These are phyloP conservation scores for Hypoxylon sp. DNA, from an alignment of 2,329 filamentous ascomycete genomes.

Conservation along the genomic window DNA sequence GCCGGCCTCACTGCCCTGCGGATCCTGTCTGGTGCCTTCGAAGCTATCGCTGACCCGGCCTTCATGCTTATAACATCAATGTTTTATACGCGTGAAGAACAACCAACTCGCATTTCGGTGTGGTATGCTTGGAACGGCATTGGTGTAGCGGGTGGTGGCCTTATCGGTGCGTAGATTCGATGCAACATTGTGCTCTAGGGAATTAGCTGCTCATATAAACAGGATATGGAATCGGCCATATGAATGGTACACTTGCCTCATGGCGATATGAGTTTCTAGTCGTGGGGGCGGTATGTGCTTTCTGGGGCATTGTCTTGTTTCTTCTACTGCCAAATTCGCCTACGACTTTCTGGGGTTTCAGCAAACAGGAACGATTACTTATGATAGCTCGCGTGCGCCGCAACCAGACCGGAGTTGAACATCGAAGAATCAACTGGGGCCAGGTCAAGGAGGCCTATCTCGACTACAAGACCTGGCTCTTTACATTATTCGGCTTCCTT, in stretches of 20 bases:
- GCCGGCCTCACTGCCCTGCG: slow-evolving; percentile 64
- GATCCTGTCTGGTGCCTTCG: slow-evolving; percentile 66
- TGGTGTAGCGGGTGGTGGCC: slow-evolving; percentile 67
- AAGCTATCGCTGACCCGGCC: slow-evolving; percentile 67
- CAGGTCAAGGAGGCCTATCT: slow-evolving; percentile 56
- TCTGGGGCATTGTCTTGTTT: slow-evolving; percentile 55
- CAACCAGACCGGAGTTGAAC: slow-evolving; percentile 56
- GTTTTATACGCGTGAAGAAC: slow-evolving; percentile 71
- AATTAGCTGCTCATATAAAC: background rate
- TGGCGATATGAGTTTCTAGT: slow-evolving; percentile 55
- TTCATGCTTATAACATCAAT: slow-evolving; percentile 71
- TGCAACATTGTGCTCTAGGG: background rate
- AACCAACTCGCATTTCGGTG: slow-evolving; percentile 67
- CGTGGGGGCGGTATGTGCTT: slow-evolving; percentile 55
- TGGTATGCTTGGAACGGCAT: slow-evolving; percentile 69
- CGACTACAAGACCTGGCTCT: slow-evolving; percentile 65
- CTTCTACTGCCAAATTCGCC: slow-evolving; percentile 65
- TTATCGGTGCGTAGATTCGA: slow-evolving; percentile 12
- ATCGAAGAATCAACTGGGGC: slow-evolving; percentile 53
- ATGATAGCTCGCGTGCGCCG: slow-evolving; percentile 55
- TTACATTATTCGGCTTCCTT: slow-evolving; percentile 64
- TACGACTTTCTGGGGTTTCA: slow-evolving; percentile 63
- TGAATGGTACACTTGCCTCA: slow-evolving; percentile 54
- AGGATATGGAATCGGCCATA: slow-evolving; percentile 61
- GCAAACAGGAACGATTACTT: slow-evolving; percentile 56